These are phyloP conservation scores for Tremella mesenterica DNA, from an alignment of 768 basidiomycete genomes.

Conservation along the genomic window DNA sequence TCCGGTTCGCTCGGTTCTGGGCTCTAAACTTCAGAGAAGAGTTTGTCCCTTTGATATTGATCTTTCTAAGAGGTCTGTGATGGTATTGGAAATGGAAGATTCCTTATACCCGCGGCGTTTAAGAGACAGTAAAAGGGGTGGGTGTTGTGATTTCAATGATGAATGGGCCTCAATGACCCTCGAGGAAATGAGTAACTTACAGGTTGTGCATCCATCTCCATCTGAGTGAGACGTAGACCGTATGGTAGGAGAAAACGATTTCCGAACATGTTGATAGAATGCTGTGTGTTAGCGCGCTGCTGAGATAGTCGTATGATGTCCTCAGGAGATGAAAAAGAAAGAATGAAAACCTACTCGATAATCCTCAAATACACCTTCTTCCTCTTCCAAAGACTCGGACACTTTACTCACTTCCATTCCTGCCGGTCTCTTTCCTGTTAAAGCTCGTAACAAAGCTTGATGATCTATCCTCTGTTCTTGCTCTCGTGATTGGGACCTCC, in stretches of 20 bases:
- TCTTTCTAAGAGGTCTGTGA: not conserved
- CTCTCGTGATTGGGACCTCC: not conserved
- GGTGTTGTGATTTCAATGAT: not conserved
- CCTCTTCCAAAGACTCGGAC: slow-evolving; percentile 25
- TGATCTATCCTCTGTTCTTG: not conserved
- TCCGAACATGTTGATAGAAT: slow-evolving; percentile 32
- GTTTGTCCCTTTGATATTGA: not conserved
- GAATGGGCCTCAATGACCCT: not conserved
- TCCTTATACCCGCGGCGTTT: not conserved
- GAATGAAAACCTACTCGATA: slow-evolving; percentile 20
- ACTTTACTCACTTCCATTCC: slow-evolving; percentile 20
- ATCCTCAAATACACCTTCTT: slow-evolving; percentile 30
- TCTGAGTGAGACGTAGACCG: slow-evolving; percentile 30
- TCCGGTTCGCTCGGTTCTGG: not conserved
- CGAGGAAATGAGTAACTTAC: slow-evolving; percentile 12
- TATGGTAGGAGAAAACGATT: slow-evolving; percentile 34
- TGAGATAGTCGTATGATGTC: not conserved
- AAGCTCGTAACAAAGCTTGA: slow-evolving; percentile 18
- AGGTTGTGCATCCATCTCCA: slow-evolving; percentile 33
- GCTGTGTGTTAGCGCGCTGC: slow-evolving; percentile 5
- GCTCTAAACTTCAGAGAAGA: not conserved
- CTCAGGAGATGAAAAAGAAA: not conserved
- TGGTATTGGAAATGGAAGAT: not conserved
- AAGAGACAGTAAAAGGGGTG: not conserved
- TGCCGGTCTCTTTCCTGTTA: slow-evolving; percentile 26